phyloP scores from a whole-genome alignment of 108 stramenopile genomes.

The Phaeodactylum tricornutum region DNA sequence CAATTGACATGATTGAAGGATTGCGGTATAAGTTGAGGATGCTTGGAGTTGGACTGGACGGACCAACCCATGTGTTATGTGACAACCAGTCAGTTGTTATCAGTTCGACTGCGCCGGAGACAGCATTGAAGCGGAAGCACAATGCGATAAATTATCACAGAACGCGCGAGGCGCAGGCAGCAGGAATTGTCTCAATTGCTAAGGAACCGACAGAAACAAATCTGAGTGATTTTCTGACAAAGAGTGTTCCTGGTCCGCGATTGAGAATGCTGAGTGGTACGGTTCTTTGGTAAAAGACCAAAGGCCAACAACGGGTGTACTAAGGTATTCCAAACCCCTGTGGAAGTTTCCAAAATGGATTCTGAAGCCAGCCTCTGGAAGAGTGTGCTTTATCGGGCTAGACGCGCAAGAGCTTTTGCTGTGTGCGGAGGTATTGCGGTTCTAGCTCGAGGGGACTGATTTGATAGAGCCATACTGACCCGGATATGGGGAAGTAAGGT shows the following conservation, averaged over 20 bases:
- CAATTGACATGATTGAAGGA: conserved; percentile 20
- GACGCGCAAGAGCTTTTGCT: too few species aligned
- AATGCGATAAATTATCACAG: conserved; percentile 33
- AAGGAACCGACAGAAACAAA: conserved; percentile 23
- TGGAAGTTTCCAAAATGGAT: too few species aligned
- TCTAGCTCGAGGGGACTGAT: too few species aligned
- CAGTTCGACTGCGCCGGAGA: conserved; percentile 19
- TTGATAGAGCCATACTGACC: too few species aligned
- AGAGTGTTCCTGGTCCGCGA: conserved; percentile 1
- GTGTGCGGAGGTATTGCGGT: too few species aligned
- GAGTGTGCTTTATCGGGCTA: too few species aligned
- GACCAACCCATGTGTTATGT: conserved; percentile 16
- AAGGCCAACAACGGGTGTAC: too few species aligned
- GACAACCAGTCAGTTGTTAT: conserved; percentile 33
- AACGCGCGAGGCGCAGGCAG: conserved; percentile 22
- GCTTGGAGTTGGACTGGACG: conserved; percentile 38
- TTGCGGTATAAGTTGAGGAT: conserved; percentile 41
- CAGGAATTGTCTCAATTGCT: conserved; percentile 3
- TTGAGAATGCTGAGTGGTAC: neutral
- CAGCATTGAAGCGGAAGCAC: conserved; percentile 26
- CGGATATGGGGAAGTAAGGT: too few species aligned
- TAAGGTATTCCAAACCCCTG: too few species aligned
- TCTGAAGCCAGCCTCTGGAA: too few species aligned
- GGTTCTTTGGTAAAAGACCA: neutral
- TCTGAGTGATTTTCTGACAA: conserved; percentile 34